Base-by-base conservation (phyloP, 2,329 filamentous ascomycete species). In the Hypoxylon sp. region DNA sequence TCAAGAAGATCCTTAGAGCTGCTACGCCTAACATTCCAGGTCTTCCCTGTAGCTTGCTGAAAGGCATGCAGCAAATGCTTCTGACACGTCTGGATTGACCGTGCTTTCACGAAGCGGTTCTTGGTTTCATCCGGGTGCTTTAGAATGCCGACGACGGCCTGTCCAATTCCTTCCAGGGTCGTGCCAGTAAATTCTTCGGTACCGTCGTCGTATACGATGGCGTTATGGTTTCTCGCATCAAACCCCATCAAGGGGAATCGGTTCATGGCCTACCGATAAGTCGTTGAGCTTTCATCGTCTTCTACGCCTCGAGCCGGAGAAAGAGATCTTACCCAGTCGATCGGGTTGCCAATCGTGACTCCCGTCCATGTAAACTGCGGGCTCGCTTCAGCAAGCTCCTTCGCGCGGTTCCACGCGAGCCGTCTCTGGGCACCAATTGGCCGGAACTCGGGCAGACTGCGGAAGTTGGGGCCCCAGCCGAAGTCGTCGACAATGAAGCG, bases 401-500 rank as follows among this genome's bases (percentile, higher is more conserved):
- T 48, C 5, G 69, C 70, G 15, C 58, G 43, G 9, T 66, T 47
- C 69, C 67, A 71, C 4, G 66, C 61, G 5, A 62, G 55, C 23
- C 42, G 41, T 4, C 70, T 62, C 29, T 42, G 37, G 3, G 45
- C 54, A 18, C 60, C 63, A 5, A 70, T 62, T 6, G 57, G 45
- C 8, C 47, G 33, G 20, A 73, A 69, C 23, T 73, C 70, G 1
- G 69, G 69, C 8, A 69, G 41, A 2, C 55, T 61, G 4, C 47
- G 43, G 10, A 60, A 51, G 37, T 64, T 48, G 3, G 65, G 49
- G 0, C 70, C 69, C 70, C 70, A 72, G 24, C 71, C 70, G 40
- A 71, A 70, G 24, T 69, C 67, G 41, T 70, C 67, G 11, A 70
- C 55, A 13, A 74, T 67, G 54, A 70, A 73, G 10, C 71, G 67